phyloP scores from a whole-genome alignment of 2,329 filamentous ascomycete genomes.

The Fusarium transvaalense region DNA sequence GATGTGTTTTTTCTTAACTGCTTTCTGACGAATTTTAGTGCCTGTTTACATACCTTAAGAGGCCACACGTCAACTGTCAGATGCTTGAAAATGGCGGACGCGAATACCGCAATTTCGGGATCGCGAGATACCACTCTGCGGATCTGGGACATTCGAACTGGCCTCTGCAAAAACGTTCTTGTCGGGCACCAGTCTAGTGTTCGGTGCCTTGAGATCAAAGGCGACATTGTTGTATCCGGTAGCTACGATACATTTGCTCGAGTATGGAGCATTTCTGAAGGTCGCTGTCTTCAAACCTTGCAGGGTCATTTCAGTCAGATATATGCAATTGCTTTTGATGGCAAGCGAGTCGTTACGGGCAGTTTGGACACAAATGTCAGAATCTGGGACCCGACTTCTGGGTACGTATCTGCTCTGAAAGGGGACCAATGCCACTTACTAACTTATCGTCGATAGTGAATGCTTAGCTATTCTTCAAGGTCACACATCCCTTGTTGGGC shows the following conservation, averaged over 20 bases:
- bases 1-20: no score
- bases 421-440: constrained; percentile 45
- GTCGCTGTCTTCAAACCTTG: constrained; percentile 89
- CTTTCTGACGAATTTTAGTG: constrained; percentile 60
- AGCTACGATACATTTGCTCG: constrained; percentile 97
- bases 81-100: constrained; percentile 97
- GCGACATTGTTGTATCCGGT: constrained; percentile 96
- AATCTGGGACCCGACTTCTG: constrained; percentile 93
- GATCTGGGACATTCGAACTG: constrained; percentile 93
- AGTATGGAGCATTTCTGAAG: constrained; percentile 98
- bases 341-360: constrained; percentile 90
- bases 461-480: constrained; percentile 94
- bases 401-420: constrained; percentile 64
- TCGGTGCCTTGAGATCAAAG: constrained; percentile 93
- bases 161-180: constrained; percentile 89
- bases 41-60: constrained; percentile 83
- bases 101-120: constrained; percentile 93
- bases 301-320: constrained; percentile 98
- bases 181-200: constrained; percentile 97
- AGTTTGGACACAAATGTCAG: constrained; percentile 96
- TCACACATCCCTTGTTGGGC: constrained; percentile 95
- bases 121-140: constrained; percentile 94
- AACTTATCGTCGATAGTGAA: constrained; percentile 63
- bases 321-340: constrained; percentile 98
- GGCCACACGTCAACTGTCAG: constrained; percentile 97